Conservation (phyloP, 306 rosid genomes). For the Albizia julibrissin region DNA sequence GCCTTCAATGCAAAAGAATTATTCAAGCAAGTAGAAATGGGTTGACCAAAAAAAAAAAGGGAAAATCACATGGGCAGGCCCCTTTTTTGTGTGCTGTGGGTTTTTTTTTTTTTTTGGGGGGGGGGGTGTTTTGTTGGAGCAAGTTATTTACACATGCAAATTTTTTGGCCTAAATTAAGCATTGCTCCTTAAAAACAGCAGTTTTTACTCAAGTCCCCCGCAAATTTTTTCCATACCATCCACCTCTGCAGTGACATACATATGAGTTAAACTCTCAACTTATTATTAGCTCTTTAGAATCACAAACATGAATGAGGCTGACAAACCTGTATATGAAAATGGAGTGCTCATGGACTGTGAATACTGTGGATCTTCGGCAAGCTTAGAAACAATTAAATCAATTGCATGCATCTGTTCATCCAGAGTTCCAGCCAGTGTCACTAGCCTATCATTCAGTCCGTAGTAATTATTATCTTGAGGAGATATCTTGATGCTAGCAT, state of each 20-base stretch:
- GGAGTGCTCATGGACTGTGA: slow-evolving; percentile 90
- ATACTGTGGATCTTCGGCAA: slow-evolving; percentile 93
- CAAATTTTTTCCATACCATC: neutral
- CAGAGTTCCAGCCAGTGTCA: slow-evolving; percentile 83
- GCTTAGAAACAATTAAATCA: slow-evolving; percentile 86
- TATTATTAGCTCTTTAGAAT: neutral
- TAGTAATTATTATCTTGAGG: slow-evolving; percentile 95
- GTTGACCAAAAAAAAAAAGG: neutral
- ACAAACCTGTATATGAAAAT: slow-evolving; percentile 90
- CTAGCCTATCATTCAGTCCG: slow-evolving; percentile 94
- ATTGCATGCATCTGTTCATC: slow-evolving; percentile 94
- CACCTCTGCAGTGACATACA: neutral
- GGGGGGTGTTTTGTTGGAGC: neutral
- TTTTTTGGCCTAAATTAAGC: neutral
- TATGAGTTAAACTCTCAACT: neutral
- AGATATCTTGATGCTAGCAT: slow-evolving; percentile 97
- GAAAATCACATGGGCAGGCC: neutral
- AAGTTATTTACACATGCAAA: neutral
- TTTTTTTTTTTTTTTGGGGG: neutral
- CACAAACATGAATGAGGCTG: neutral
- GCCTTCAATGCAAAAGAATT: slow-evolving; percentile 1
- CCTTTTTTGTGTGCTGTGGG: neutral
- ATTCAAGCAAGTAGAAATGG: neutral
- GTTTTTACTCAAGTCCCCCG: neutral
- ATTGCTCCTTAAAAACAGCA: neutral